Evolutionary conservation across 2,329 filamentous ascomycete species (phyloP), one percentile per base, ranked within the genome.

Genomic region (Beauveria sp.): DNA sequence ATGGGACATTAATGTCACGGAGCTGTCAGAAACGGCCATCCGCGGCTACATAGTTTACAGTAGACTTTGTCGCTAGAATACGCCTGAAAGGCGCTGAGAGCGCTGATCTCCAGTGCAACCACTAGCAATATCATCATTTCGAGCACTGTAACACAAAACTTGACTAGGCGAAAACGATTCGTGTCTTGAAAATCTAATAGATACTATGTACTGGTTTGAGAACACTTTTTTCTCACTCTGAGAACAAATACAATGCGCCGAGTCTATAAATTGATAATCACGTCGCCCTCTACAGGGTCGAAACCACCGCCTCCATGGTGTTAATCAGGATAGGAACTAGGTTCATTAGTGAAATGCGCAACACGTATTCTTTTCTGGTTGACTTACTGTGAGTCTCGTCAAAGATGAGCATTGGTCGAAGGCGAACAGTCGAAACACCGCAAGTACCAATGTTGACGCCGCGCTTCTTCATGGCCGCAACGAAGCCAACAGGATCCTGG

Each of bases 401-500:
- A 5, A 59, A 59, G 24, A 59, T 85, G 68, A 93, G 77, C 90
- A 93, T 93, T 10, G 90, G 90, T 66, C 90, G 79, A 71, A 93
- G 75, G 62, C 90, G 77, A 22, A 93, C 86, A 16, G 90, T 89
- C 64, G 74, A 77, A 71, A 81, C 81, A 34, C 90, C 90, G 67
- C 82, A 85, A n/a, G 88, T 89, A 64, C 90, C 90, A 70, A 92
- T 86, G 75, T 92, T 92, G 69, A 93, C 78, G 63, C 89, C 89
- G 3, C 88, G 77, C 2, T 74, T 77, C 82, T 91, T 92, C 66
- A 87, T 88, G 74, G 83, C 85, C 72, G 78, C 84, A 64, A 92
- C 74, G 68, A 93, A 84, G 66, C 84, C 82, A 65, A 90, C 88
- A 48, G 89, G 77, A 65, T 86, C 77, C 63, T 85, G 86, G 56